Base-by-base conservation (phyloP, 2,329 filamentous ascomycete species). In the Sphaerostilbella broomeana region DNA sequence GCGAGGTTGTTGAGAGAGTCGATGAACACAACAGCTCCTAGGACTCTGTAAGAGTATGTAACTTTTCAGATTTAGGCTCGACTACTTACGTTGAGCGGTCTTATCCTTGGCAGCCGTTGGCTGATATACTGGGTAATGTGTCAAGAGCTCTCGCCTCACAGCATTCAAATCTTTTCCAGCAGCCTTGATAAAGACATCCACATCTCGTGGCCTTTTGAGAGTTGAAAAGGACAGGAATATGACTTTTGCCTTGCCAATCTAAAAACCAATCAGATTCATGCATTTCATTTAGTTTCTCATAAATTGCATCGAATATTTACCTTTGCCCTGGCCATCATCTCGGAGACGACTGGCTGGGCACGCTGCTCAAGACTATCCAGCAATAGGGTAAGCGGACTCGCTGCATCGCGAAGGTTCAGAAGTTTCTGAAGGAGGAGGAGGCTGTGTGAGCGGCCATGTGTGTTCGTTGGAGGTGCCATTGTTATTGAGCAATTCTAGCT, bases 361-460 rank as follows among this genome's bases (percentile, higher is more conserved):
- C 81, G 79, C 63, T 95, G 88, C 63, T 94, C 87, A 20, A 95
- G 69, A 22, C 74, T 86, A 61, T 97, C 90, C 41, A 95, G 70
- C 3, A 95, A 64, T 18, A 97, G 68, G 0, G 89, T 95, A 54
- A 97, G 79, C 3, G 90, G 90, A 34, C 87, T 94, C 11, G 84
- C 79, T 41, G 78, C 79, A 60, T 92, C 84, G 46, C 86, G 76
- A 40, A 86, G 69, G 55, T 81, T 86, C 47, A 95, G 70, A 2
- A 95, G 69, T 56, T 87, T 89, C 47, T 88, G 85, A 40, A 95
- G 79, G 3, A 94, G 70, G 3, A 94, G 75, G 16, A 94, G 66
- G 58, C 88, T 89, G 62, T 95, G 88, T 15, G 86, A 89, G 48
- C 86, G 77, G 20, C 84, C 74, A 55, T 94, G 86, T 32, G 74